These are phyloP conservation scores for Pseudozyma thailandica DNA, from an alignment of 1,284 basidiomycete species.

Conservation along the genomic window DNA sequence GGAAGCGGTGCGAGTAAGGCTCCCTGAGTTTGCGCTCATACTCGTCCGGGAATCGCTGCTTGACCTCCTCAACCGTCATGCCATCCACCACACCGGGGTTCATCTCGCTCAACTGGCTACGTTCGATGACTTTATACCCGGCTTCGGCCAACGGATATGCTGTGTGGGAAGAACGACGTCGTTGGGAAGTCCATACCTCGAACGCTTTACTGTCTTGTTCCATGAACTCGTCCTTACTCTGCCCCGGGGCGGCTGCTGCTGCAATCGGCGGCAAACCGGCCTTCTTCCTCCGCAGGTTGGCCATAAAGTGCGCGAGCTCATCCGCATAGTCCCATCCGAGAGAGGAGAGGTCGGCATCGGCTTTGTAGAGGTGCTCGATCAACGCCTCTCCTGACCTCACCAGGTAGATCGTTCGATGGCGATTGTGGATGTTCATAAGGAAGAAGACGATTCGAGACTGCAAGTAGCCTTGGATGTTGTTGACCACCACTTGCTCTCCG, in stretches of 20 bases:
- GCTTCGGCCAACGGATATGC: constrained; percentile 88
- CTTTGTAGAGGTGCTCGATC: constrained; percentile 98
- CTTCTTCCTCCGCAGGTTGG: constrained; percentile 55
- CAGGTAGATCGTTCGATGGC: constrained; percentile 78
- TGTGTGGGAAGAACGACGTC: constrained; percentile 90
- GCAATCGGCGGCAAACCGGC: constrained; percentile 32
- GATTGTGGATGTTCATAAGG: constrained; percentile 97
- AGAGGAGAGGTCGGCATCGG: constrained; percentile 94
- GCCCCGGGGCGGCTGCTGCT: constrained; percentile 2
- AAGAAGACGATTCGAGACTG: constrained; percentile 94
- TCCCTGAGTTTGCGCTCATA: constrained; percentile 91
- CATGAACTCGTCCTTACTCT: constrained; percentile 29
- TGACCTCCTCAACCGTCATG: constrained; percentile 86
- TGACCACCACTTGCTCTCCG: constrained; percentile 69
- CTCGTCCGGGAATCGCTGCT: constrained; percentile 89
- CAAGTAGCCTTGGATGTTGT: constrained; percentile 85
- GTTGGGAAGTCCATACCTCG: constrained; percentile 96
- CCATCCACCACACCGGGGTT: constrained; percentile 88
- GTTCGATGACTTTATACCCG: constrained; percentile 81
- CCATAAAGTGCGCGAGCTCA: constrained; percentile 68
- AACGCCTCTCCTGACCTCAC: constrained; percentile 71
- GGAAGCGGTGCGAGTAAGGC: constrained; percentile 85
- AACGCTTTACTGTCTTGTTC: constrained; percentile 41
- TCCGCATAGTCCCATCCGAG: constrained; percentile 95
- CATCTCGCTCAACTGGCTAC: constrained; percentile 95